These are phyloP conservation scores for Solanum boliviense DNA, from an alignment of 257 asterid genomes.

Conservation along the genomic window DNA sequence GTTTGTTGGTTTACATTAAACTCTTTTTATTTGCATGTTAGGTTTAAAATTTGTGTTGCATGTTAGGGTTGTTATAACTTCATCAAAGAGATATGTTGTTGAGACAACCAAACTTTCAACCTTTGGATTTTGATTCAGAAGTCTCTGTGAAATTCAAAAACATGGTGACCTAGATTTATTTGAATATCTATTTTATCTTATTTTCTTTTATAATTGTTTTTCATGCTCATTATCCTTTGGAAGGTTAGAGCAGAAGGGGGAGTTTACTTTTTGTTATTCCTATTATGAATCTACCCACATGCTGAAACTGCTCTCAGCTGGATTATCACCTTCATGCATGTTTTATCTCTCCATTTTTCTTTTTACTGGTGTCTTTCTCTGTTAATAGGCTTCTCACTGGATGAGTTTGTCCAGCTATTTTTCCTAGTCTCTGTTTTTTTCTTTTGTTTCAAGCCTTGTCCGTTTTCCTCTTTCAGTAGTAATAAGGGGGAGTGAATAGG, in stretches of 20 bases:
- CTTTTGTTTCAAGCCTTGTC: neutral
- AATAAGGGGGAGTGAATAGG: neutral
- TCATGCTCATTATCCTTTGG: neutral
- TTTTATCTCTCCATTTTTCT: neutral
- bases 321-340: neutral
- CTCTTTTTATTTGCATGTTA: neutral
- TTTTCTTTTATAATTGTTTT: neutral
- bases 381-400: neutral
- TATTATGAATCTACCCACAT: neutral
- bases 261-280: neutral
- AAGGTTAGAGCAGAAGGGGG: neutral
- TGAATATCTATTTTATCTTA: neutral
- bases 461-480: neutral
- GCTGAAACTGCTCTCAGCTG: neutral
- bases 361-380: neutral
- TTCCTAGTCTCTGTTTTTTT: neutral
- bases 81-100: neutral
- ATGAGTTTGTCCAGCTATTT: neutral
- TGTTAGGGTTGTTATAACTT: neutral
- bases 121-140: neutral
- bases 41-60: neutral
- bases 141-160: neutral
- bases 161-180: neutral
- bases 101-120: neutral
- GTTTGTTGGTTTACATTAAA: slow-evolving; percentile 17